Evolutionary conservation across 257 asterid genomes (phyloP).

Genomic region (Solanum piurae): DNA sequence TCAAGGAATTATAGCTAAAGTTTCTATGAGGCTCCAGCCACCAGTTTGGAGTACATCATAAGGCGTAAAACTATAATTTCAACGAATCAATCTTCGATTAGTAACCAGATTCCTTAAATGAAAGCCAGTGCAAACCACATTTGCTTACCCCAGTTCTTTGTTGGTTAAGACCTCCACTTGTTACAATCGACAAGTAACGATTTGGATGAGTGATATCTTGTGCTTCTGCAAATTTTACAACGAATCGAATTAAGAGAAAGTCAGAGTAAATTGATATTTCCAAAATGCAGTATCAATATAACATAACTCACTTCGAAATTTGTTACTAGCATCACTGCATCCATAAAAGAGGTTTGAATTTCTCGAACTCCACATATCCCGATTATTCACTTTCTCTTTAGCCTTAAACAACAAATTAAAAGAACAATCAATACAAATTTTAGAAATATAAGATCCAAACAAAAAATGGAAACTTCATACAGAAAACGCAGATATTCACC

Average conservation of each 20-base stretch:
- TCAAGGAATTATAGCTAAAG: background rate
- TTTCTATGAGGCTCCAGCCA: background rate
- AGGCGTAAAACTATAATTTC: background rate
- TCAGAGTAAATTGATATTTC: background rate
- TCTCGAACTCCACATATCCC: conserved; percentile 77
- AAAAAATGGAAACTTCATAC: conserved; percentile 9
- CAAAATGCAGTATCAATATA: background rate
- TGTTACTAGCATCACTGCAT: conserved; percentile 62
- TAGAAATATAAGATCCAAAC: conserved; percentile 20
- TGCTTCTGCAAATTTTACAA: conserved; percentile 42
- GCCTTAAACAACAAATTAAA: conserved; percentile 35
- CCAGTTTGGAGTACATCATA: background rate
- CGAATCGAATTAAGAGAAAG: background rate
- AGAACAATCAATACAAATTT: conserved; percentile 26
- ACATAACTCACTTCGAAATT: conserved; percentile 50
- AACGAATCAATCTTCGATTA: background rate
- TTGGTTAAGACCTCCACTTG: conserved; percentile 98
- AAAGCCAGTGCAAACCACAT: background rate
- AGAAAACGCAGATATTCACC: conserved; percentile 15
- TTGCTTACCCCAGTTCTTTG: conserved; percentile 92
- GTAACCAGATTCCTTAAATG: background rate
- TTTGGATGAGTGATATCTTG: conserved; percentile 37
- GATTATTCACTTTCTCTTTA: conserved; percentile 30
- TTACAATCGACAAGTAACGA: conserved; percentile 75
- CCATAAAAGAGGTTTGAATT: conserved; percentile 52